Conservation (phyloP, 345 rosid species). For the Sonneratia alba region DNA sequence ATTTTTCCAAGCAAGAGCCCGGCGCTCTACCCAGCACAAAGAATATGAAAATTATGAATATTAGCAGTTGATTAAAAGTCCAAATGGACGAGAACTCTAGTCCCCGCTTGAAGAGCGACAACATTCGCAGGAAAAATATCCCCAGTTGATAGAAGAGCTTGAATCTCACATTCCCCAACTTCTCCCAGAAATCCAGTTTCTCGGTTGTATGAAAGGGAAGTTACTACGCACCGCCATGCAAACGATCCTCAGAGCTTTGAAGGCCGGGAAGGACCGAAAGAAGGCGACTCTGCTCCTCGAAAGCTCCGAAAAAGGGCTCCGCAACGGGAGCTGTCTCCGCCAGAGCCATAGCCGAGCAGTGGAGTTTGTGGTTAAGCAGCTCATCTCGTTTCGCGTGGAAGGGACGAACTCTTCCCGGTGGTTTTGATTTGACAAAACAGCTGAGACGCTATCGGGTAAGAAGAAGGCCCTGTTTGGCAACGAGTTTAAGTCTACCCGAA, state of each 20-base stretch:
- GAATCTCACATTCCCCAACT: too few relatives aligned
- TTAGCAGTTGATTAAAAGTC: neutral
- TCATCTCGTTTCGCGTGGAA: too few relatives aligned
- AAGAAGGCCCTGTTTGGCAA: too few relatives aligned
- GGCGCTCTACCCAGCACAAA: neutral
- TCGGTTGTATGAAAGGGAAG: neutral
- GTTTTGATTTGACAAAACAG: too few relatives aligned
- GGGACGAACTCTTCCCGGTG: too few relatives aligned
- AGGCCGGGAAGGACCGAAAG: constrained; percentile 20
- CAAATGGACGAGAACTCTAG: neutral
- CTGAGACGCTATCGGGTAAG: too few relatives aligned
- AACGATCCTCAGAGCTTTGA: constrained; percentile 38
- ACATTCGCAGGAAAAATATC: neutral
- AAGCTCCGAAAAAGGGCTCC: constrained; percentile 12
- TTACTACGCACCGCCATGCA: constrained; percentile 74
- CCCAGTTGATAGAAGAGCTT: too few relatives aligned
- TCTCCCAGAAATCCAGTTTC: neutral
- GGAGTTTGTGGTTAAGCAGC: constrained; percentile 14
- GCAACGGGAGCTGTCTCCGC: constrained; percentile 16
- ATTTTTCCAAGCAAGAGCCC: neutral
- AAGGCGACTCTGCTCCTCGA: constrained; percentile 15
- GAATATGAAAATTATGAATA: neutral
- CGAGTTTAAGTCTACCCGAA: too few relatives aligned
- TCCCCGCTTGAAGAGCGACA: neutral
- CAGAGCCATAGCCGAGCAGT: constrained; percentile 27